phyloP scores from a whole-genome alignment of 2,329 filamentous ascomycete genomes.

The Arachnopeziza araneosa region DNA sequence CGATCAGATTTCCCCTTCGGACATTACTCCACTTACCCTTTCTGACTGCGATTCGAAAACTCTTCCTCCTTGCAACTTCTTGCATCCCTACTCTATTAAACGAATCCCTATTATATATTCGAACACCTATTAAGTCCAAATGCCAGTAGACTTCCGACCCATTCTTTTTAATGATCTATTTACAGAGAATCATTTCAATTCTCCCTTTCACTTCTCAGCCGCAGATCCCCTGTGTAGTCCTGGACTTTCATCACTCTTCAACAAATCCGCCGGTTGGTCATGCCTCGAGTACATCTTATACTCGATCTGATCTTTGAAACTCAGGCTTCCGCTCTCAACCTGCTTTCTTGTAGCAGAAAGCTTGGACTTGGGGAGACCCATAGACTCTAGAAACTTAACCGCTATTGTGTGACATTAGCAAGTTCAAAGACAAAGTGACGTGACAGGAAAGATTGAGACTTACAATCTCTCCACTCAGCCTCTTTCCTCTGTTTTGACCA shows the following conservation, averaged over 20 bases:
- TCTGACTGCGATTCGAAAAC: too few relatives aligned
- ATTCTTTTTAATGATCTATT: background rate
- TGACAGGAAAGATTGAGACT: conserved; percentile 31
- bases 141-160: background rate
- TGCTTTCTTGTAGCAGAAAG: conserved; percentile 52
- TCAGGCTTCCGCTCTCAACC: conserved; percentile 55
- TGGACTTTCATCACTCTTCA: conserved; percentile 25
- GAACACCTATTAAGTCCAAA: background rate
- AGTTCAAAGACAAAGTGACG: background rate
- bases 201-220: conserved; percentile 19
- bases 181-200: background rate
- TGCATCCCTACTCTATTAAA: background rate
- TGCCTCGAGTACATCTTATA: conserved; percentile 59
- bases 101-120: background rate
- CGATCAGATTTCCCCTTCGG: too few relatives aligned
- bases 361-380: conserved; percentile 59
- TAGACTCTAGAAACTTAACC: conserved; percentile 55
- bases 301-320: conserved; percentile 51
- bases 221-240: conserved; percentile 11
- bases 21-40: too few relatives aligned
- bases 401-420: conserved; percentile 33
- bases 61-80: too few relatives aligned
- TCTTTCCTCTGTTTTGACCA: conserved; percentile 73
- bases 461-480: conserved; percentile 72
- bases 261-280: conserved; percentile 41